These are phyloP conservation scores for Atkinsonella texensis DNA, from an alignment of 2,329 filamentous ascomycete species.

Conservation along the genomic window DNA sequence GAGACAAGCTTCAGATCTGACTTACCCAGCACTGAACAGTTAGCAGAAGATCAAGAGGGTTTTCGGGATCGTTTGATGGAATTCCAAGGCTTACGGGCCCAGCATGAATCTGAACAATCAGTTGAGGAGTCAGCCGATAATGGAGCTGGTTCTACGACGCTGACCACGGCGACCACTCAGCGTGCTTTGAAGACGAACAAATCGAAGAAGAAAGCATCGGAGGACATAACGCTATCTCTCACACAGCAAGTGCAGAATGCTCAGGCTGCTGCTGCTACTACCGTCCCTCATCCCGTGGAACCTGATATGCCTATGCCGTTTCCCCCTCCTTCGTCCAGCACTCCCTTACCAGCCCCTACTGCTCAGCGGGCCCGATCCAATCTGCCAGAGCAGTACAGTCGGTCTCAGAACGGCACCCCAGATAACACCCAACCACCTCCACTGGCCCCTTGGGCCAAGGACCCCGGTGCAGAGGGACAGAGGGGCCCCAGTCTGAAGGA, in stretches of 20 bases:
- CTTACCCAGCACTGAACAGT: conserved; percentile 37
- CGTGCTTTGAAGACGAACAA: conserved; percentile 7
- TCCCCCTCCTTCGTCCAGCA: conserved; percentile 60
- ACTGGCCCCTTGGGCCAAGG: conserved; percentile 90
- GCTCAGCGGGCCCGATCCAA: conserved; percentile 77
- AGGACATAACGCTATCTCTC: conserved; percentile 45
- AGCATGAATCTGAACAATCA: conserved; percentile 47
- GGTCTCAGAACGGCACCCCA: conserved; percentile 71
- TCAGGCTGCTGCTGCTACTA: conserved; percentile 34
- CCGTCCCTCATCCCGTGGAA: conserved; percentile 34
- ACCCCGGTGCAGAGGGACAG: conserved; percentile 54
- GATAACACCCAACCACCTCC: conserved; percentile 51
- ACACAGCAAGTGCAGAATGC: conserved; percentile 80
- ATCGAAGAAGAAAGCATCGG: conserved; percentile 21
- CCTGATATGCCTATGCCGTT: conserved; percentile 65
- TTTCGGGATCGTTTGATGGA: conserved; percentile 66
- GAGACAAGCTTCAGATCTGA: conserved; percentile 29
- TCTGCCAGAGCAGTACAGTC: conserved; percentile 59
- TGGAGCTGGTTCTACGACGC: neutral
- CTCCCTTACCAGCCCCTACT: conserved; percentile 76
- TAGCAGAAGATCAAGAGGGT: conserved; percentile 43
- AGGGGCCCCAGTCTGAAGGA: conserved; percentile 90
- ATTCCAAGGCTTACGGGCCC: conserved; percentile 68
- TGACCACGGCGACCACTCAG: conserved; percentile 3
- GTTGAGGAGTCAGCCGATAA: conserved; percentile 9